Conservation (phyloP, 805 yeast genomes). For the Barnettozyma siamensis region DNA sequence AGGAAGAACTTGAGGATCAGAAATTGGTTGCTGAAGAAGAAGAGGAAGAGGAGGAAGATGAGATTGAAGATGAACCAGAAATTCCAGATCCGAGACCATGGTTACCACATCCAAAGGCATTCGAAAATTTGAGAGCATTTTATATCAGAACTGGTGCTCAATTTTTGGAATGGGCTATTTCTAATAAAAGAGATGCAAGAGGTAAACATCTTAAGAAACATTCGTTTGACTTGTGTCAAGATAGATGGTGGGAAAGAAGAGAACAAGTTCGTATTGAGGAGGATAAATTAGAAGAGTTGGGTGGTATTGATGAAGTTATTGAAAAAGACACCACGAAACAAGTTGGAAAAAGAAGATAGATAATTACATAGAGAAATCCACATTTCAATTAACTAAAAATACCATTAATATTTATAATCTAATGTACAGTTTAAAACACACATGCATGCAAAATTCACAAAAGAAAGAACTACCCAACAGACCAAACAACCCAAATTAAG, state of each 20-base stretch:
- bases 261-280: constrained; percentile 86
- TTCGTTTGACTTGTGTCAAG: constrained; percentile 87
- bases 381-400: too few species aligned
- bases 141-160: constrained; percentile 81
- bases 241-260: constrained; percentile 98
- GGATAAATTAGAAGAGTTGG: constrained; percentile 82
- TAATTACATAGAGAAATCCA: background rate
- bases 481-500: constrained; percentile 33
- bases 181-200: constrained; percentile 76
- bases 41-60: constrained; percentile 66
- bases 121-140: constrained; percentile 77
- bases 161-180: constrained; percentile 89
- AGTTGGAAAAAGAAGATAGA: constrained; percentile 51
- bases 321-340: constrained; percentile 58
- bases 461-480: background rate
- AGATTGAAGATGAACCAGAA: constrained; percentile 54
- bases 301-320: constrained; percentile 84
- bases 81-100: constrained; percentile 92
- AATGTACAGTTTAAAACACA: too few species aligned
- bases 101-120: constrained; percentile 95
- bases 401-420: background rate
- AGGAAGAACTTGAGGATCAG: constrained; percentile 36
- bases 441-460: background rate
- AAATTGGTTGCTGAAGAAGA: constrained; percentile 34
- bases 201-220: constrained; percentile 87